Base-by-base conservation (phyloP, 768 basidiomycete genomes). In the Tubosaeta sp. region DNA sequence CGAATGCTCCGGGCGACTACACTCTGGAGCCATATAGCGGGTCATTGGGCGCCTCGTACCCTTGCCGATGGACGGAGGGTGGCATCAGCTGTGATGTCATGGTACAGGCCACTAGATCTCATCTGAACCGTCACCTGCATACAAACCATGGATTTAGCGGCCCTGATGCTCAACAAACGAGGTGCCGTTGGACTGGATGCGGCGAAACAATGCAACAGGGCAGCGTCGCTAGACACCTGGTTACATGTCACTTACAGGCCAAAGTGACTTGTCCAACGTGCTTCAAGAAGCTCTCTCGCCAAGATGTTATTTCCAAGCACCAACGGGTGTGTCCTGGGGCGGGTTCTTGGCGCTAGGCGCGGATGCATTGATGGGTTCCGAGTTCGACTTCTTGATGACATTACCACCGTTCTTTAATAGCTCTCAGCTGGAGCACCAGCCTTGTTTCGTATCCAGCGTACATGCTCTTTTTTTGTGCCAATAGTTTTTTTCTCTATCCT, bases 241-340 rank as follows among this genome's bases (percentile, higher is more conserved):
- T 64, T 18, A 60, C 63, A 4, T 60, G 64, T 39, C 64, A 64
- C 43, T 48, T 64, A 3, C 63, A 61, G 36, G 61, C 59, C 2
- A 64, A 66, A 31, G 63, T 66, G 31, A 58, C 61, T 5, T 64
- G 63, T 40, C 61, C 63, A 3, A 52, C 55, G 56, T 64, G 63
- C 52, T 66, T 41, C 46, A 64, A 64, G 48, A 60, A 66, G 36
- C 22, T 64, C 35, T 64, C 63, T 19, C 63, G 63, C 22, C 56
- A 55, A 25, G 63, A 64, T 32, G 63, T 64, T 21, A 58, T 64
- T 48, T 56, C 59, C 47, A 64, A 64, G 31, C 63, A 64, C 24
- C 61, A 52, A 25, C 64, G 61, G 11, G 51, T 61, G 22, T 64
- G 63, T 31, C 64, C 61, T 25, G 61, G 53, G 12, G 58, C 61